phyloP scores from a whole-genome alignment of 2,329 filamentous ascomycete genomes.

The Byssothecium circinans region DNA sequence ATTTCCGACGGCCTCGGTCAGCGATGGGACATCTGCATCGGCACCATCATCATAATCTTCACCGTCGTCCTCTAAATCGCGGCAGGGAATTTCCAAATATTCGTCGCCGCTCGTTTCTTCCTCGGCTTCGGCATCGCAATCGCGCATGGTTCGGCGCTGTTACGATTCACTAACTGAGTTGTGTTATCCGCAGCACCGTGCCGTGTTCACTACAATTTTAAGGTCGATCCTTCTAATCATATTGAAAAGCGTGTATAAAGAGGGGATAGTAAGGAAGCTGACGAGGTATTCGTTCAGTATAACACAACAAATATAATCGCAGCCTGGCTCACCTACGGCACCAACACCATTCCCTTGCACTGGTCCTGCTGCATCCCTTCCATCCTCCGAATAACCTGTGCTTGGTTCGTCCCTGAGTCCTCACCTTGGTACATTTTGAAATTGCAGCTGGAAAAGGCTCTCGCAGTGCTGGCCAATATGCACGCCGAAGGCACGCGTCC shows the following conservation, averaged over 20 bases:
- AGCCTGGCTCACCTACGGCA: conserved; percentile 50
- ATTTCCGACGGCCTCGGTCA: conserved; percentile 29
- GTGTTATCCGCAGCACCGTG: conserved; percentile 41
- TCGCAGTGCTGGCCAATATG: conserved; percentile 60
- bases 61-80: conserved; percentile 27
- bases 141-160: conserved; percentile 26
- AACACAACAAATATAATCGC: conserved; percentile 48
- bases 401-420: conserved; percentile 56
- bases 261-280: no score
- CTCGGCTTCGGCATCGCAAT: conserved; percentile 32
- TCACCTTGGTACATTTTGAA: conserved; percentile 66
- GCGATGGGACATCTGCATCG: conserved; percentile 30
- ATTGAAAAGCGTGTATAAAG: no score
- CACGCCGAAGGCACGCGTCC: conserved; percentile 61
- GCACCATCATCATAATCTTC: conserved; percentile 32
- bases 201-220: conserved; percentile 32
- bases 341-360: conserved; percentile 40
- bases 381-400: conserved; percentile 46
- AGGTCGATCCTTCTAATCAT: no score
- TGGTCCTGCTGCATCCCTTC: conserved; percentile 59
- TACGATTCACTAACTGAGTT: conserved; percentile 51
- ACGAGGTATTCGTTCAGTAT: conserved; percentile 5
- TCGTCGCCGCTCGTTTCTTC: conserved; percentile 30
- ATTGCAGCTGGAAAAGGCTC: conserved; percentile 61
- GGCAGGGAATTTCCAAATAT: conserved; percentile 32